phyloP scores from a whole-genome alignment of 2,329 filamentous ascomycete species.

The Meredithiella fracta region DNA sequence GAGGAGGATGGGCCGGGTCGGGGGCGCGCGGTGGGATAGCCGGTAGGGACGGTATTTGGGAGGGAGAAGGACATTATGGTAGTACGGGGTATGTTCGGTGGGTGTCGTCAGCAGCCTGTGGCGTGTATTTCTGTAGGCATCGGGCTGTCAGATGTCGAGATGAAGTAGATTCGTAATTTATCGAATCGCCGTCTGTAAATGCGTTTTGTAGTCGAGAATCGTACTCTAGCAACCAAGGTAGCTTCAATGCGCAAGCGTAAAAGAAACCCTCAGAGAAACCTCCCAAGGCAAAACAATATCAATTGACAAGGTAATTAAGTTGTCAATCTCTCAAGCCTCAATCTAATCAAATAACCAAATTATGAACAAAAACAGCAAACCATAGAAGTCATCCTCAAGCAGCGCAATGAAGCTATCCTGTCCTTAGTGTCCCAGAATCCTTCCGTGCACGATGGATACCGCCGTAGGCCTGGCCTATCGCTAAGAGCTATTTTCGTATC shows the following conservation, averaged over 20 bases:
- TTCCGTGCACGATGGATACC: not conserved
- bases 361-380: not conserved
- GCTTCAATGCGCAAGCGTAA: too few relatives aligned
- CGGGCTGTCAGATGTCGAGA: not conserved
- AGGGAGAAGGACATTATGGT: conserved; percentile 47
- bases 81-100: conserved; percentile 16
- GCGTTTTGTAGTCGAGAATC: not conserved
- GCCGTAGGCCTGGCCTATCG: too few relatives aligned
- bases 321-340: too few relatives aligned
- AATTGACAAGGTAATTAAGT: too few relatives aligned
- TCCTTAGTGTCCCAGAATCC: not conserved
- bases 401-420: conserved; percentile 2
- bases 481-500: too few relatives aligned
- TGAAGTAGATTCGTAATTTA: not conserved
- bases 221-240: not conserved
- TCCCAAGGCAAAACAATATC: too few relatives aligned
- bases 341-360: not conserved
- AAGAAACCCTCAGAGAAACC: too few relatives aligned
- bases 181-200: not conserved
- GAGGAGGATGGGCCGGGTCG: not conserved
- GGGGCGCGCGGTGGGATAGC: conserved; percentile 21
- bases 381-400: not conserved
- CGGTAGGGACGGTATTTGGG: conserved; percentile 54
- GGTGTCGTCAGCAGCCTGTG: not conserved
- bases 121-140: not conserved